phyloP scores from a whole-genome alignment of 2,329 filamentous ascomycete species.

The Pseudogymnoascus sp. region DNA sequence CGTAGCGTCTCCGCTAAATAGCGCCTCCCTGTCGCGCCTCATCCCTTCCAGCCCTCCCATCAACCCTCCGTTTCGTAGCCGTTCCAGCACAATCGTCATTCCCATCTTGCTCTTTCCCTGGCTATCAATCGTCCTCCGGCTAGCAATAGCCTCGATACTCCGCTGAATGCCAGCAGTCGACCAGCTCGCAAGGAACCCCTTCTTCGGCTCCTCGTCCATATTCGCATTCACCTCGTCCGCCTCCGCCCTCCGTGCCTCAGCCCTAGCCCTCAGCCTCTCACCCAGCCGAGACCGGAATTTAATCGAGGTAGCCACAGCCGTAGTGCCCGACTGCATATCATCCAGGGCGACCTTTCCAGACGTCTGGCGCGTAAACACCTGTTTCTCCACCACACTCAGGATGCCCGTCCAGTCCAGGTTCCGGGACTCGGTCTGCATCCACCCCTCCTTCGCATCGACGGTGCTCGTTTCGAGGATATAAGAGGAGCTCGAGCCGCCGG shows the following conservation, averaged over 20 bases:
- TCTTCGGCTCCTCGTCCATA: slow-evolving; percentile 39
- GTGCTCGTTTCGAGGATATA: slow-evolving; percentile 76
- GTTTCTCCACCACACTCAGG: slow-evolving; percentile 67
- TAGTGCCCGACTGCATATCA: slow-evolving; percentile 32
- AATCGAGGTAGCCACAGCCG: slow-evolving; percentile 65
- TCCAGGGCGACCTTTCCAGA: slow-evolving; percentile 12
- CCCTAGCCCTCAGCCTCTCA: slow-evolving; percentile 41
- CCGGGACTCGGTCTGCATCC: slow-evolving; percentile 73
- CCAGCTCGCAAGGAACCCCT: slow-evolving; percentile 47
- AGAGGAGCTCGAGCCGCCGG: slow-evolving; percentile 56
- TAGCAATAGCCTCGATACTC: slow-evolving; percentile 70
- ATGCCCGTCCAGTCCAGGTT: slow-evolving; percentile 80
- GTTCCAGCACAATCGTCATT: slow-evolving; percentile 72
- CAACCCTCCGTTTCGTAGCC: slow-evolving; percentile 56
- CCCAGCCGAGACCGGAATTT: slow-evolving; percentile 65
- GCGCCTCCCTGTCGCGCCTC: slow-evolving; percentile 44
- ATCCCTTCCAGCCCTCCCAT: slow-evolving; percentile 64
- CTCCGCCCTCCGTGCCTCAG: slow-evolving; percentile 27
- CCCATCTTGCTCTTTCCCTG: slow-evolving; percentile 74
- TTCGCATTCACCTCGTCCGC: slow-evolving; percentile 32
- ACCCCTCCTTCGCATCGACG: slow-evolving; percentile 70
- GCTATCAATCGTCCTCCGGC: slow-evolving; percentile 68
- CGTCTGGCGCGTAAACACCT: slow-evolving; percentile 47
- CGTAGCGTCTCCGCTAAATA: neutral
- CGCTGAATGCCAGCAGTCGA: slow-evolving; percentile 65